Conservation (phyloP, 1,284 basidiomycete genomes). For the Malassezia sp. region DNA sequence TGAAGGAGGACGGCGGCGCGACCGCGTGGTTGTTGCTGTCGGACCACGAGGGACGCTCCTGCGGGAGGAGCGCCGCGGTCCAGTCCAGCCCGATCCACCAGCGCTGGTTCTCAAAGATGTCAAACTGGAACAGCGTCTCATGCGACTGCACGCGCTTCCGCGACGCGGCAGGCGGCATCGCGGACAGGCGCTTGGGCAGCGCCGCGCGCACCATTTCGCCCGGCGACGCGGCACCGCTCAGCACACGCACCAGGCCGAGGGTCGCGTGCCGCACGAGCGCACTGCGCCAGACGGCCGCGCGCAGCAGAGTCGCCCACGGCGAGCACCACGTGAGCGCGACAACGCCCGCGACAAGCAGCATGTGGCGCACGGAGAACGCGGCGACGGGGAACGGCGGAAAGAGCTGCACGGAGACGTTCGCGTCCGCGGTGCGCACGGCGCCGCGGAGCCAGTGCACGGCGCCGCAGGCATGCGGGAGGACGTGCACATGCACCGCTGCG, state of each 20-base stretch:
- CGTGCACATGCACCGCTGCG: no score
- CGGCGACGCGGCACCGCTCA: slow-evolving; percentile 20
- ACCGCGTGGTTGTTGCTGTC: slow-evolving; percentile 47
- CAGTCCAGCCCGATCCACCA: slow-evolving; percentile 68
- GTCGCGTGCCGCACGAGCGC: slow-evolving; percentile 28
- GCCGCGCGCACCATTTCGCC: slow-evolving; percentile 20
- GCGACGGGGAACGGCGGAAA: slow-evolving; percentile 42
- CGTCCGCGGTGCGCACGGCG: neutral
- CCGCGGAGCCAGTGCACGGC: no score
- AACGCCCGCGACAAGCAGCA: slow-evolving; percentile 32
- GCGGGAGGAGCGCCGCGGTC: slow-evolving; percentile 80
- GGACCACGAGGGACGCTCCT: slow-evolving; percentile 76
- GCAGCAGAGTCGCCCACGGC: slow-evolving; percentile 40
- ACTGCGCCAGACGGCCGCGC: slow-evolving; percentile 40
- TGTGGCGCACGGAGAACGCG: slow-evolving; percentile 31
- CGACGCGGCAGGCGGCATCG: slow-evolving; percentile 1
- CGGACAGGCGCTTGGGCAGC: neutral
- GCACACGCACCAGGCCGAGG: slow-evolving; percentile 20
- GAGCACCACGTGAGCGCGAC: slow-evolving; percentile 42
- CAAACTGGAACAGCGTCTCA: slow-evolving; percentile 36
- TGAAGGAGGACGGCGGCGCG: slow-evolving; percentile 53
- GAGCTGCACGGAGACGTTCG: slow-evolving; percentile 8
- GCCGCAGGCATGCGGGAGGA: no score
- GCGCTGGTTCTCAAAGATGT: slow-evolving; percentile 78
- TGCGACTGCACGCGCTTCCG: slow-evolving; percentile 5